Conservation (phyloP, 176 grass and related monocot species). For the Dendrocalamus sinicus region DNA sequence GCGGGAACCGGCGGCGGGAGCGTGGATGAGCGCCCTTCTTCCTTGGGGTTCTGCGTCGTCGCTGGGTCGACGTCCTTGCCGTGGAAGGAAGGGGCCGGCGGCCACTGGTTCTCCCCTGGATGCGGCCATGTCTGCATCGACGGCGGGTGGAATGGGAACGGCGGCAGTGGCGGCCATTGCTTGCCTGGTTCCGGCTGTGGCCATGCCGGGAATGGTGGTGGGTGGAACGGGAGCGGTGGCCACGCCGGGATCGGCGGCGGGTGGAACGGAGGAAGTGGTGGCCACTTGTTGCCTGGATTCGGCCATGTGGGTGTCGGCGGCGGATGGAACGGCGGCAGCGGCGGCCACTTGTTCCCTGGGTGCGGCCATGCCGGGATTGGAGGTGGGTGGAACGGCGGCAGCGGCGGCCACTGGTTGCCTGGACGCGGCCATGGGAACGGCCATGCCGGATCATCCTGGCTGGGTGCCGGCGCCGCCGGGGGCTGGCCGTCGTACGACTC, state of each 20-base stretch:
- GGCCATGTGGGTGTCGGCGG: slow-evolving; percentile 19
- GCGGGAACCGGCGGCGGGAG: slow-evolving; percentile 5
- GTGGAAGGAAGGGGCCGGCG: slow-evolving; percentile 21
- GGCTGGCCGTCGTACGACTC: slow-evolving; percentile 10
- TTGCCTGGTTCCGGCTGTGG: slow-evolving; percentile 24
- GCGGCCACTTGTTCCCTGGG: slow-evolving; percentile 9
- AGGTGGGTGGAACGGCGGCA: slow-evolving; percentile 29
- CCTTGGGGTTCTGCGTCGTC: not conserved
- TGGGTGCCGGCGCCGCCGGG: not conserved
- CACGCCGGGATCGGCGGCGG: not conserved
- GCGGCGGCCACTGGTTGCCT: not conserved
- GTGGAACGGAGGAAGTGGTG: not conserved
- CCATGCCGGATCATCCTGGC: slow-evolving; percentile 6
- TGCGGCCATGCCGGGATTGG: slow-evolving; percentile 27
- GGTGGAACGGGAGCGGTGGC: slow-evolving; percentile 38
- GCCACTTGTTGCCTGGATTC: slow-evolving; percentile 3
- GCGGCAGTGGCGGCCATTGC: slow-evolving; percentile 34
- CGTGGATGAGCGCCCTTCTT: slow-evolving; percentile 6
- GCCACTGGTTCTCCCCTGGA: not conserved
- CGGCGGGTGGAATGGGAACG: slow-evolving; percentile 36
- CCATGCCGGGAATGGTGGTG: slow-evolving; percentile 35
- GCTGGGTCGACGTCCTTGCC: not conserved
- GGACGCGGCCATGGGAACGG: slow-evolving; percentile 29
- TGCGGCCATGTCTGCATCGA: slow-evolving; percentile 30
- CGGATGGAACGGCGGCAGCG: slow-evolving; percentile 29